Evolutionary conservation across 805 yeast genomes (phyloP).

Genomic region (Trichomonascus vanleenenianus): DNA sequence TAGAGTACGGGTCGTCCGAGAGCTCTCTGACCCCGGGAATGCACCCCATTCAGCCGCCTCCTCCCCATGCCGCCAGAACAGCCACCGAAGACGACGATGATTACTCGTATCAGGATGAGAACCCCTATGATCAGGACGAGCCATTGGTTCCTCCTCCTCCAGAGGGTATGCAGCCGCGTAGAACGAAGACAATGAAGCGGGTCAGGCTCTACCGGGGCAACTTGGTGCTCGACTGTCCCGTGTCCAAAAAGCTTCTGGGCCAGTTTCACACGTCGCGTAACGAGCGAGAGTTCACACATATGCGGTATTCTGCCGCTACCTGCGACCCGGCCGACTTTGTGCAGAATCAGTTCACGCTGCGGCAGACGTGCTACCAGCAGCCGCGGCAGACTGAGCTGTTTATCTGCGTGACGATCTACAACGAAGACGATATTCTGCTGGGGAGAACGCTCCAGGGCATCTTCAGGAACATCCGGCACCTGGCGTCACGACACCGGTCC

Average conservation of each 20-base stretch:
- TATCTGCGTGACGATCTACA: constrained; percentile 84
- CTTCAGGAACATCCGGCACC: constrained; percentile 74
- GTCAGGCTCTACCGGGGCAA: constrained; percentile 65
- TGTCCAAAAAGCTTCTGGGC: constrained; percentile 56
- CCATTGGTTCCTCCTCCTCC: constrained; percentile 17
- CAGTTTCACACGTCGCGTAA: constrained; percentile 42
- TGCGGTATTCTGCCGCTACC: constrained; percentile 93
- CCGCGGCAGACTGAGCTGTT: constrained; percentile 80
- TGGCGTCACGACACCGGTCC: constrained; percentile 54
- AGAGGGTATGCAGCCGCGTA: constrained; percentile 26
- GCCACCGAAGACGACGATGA: constrained; percentile 24
- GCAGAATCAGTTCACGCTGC: constrained; percentile 57
- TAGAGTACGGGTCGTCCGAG: constrained; percentile 12
- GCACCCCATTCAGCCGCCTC: too few relatives aligned
- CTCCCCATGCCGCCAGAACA: constrained; percentile 15
- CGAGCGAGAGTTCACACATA: constrained; percentile 64
- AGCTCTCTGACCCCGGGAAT: constrained; percentile 1
- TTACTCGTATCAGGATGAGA: constrained; percentile 17
- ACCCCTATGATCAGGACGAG: constrained; percentile 11
- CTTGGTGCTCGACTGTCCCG: constrained; percentile 82
- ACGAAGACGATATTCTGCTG: constrained; percentile 74
- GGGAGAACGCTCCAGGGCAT: constrained; percentile 88
- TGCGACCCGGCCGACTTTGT: constrained; percentile 76
- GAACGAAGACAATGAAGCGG: constrained; percentile 32
- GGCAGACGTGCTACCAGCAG: constrained; percentile 71